Evolutionary conservation across 164 flowering plant species (phyloP), one percentile per base, ranked within the genome.

Genomic region (Umbilicus rupestris): DNA sequence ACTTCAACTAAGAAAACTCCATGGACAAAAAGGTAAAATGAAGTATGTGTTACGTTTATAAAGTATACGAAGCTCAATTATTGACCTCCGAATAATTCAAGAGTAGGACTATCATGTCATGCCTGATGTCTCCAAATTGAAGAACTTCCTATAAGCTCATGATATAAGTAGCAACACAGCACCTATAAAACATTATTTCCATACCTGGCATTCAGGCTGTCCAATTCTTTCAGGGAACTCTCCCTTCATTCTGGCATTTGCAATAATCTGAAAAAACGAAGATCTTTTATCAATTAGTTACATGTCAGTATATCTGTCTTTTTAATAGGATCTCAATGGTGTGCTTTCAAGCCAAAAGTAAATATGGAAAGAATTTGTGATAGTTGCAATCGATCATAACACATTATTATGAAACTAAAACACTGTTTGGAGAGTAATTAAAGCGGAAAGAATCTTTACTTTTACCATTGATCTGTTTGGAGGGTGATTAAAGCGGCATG

Each of bases 161-260:
- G 3, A 46, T 46, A 42, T 5, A 46, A 3, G 17, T 17, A 35
- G 37, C 6, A 35, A 3, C 5, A 16, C 20, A 46, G 20, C 20
- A 46, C 50, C 16, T 16, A 46, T 16, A 46, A 7, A 16, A 16
- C 35, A 69, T 39, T 9, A 49, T 3, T 24, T 45, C 55, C 84
- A 71, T 82, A 79, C 98, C 97, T 90, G 94, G 65, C 98, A 93
- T 81, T 93, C 98, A 55, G 92, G 98, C 70, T 90, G 97, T 62
- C 97, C 98, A 49, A 82, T 58, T 79, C 98, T 87, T 80, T 93
- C 97, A 33, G 98, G 98, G 73, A 78, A 90, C 63, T 86, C 96
- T 62, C 98, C 98, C 66, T 79, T 90, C 79, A 88, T 87, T 73
- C 86, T 81, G 70, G 94, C 92, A 65, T 91, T 82, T 37, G 87